Percentiles rank a stretch among this genome's conserved stretches.
These are phyloP conservation scores for Larix kaempferi DNA, from an alignment of 75 land plant genomes.

Conservation along the genomic window DNA sequence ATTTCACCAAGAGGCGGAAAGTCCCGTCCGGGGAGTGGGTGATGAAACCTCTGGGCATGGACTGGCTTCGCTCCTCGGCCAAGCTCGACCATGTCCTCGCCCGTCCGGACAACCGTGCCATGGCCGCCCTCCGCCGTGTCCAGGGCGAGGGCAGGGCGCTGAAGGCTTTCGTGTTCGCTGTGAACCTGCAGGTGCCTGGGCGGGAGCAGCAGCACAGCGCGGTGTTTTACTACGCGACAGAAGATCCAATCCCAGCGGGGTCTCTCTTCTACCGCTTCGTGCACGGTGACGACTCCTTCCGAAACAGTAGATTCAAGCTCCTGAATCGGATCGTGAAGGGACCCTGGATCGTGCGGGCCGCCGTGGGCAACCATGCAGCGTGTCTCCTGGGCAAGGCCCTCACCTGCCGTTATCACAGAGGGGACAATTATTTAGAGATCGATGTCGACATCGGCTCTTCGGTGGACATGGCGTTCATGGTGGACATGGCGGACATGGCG, in stretches of 20 bases:
- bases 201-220: constrained; percentile 39
- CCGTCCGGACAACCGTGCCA: constrained; percentile 71
- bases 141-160: constrained; percentile 8
- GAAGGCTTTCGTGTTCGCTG: constrained; percentile 32
- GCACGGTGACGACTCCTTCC: constrained; percentile 40
- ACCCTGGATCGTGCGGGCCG: constrained; percentile 47
- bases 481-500: constrained; percentile 53
- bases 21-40: constrained; percentile 21
- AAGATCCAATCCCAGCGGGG: constrained; percentile 25
- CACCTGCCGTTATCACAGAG: constrained; percentile 34
- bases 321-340: constrained; percentile 40
- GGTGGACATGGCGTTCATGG: constrained; percentile 41
- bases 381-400: constrained; percentile 48
- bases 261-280: constrained; percentile 44
- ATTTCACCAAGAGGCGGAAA: constrained; percentile 29
- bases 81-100: constrained; percentile 73
- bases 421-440: constrained; percentile 42
- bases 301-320: constrained; percentile 44
- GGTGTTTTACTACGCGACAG: constrained; percentile 42
- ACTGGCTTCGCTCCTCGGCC: constrained; percentile 72
- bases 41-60: constrained; percentile 51
- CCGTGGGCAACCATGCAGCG: constrained; percentile 51
- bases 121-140: constrained; percentile 35
- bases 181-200: constrained; percentile 47
- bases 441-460: constrained; percentile 53